Evolutionary conservation across 495 filamentous ascomycete species (phyloP), one percentile per base, ranked within the genome.

Genomic region (Xylaria scruposa): DNA sequence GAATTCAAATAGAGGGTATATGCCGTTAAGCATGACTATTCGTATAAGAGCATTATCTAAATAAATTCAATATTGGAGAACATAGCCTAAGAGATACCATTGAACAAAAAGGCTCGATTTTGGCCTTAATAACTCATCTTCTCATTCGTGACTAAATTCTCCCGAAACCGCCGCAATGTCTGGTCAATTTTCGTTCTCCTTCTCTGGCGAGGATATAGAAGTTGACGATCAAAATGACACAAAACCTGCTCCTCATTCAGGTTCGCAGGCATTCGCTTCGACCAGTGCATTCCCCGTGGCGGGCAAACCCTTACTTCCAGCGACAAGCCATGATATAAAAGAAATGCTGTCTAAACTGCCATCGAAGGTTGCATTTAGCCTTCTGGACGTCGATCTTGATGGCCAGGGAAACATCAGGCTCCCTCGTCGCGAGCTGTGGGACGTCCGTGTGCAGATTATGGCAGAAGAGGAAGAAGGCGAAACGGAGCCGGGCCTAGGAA

Each of bases 391-490:
- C 49, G 83, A 83, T 68, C 81, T 84, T 73, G 81, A 87, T 53
- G 85, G 86, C 70, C 78, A 81, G 42, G 78, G 78, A 53, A 80
- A 78, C 17, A 78, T 92, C 26, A 83, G 81, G 31, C 83, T 99
- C 33, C 94, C 93, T 5, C 91, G 94, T 33, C 90, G 96, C 17
- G 95, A 97, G 75, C 87, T 97, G 67, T 97, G 95, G 86, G 96
- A 99, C 79, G 93, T 97, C 61, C 91, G 93, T 31, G 89, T 97
- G 53, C 96, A 99, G 82, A 86, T 98, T 40, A 97, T 97, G 92
- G 93, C 93, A 49, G 94, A 98, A 81, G 78, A 79, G 36, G 76
- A 75, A 19, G 72, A 70, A 4, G 76, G 76, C 56, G 83, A 83
- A 51, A 70, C 78, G 12, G 78, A 81, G 44, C 79, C 88, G 24